Evolutionary conservation across 1,139 yeast species (phyloP), one percentile per base, ranked within the genome.

Genomic region (Suhomyces atakaporum): DNA sequence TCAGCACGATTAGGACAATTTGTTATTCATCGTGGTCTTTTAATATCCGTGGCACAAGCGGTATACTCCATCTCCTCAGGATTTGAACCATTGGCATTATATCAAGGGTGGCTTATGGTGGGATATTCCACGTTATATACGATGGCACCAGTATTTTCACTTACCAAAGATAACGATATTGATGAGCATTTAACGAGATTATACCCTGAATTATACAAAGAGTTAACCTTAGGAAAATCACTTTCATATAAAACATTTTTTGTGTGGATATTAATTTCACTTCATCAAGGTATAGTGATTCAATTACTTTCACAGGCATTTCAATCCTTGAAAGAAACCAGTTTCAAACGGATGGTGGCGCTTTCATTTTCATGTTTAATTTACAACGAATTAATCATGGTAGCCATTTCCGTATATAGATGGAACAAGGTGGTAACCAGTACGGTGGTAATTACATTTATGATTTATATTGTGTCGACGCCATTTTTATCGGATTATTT

Each of bases 111-210:
- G 84, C 71, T 94, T 36, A 90, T 94, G 97, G 98, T 94, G 28
- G 99, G 98, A 1, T 94, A 92, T 62, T 95, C 98, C 1, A 94
- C 98, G 0, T 73, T 88, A 33, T 94, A 92, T 59, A 94, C 99
- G 0, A 94, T 94, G 99, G 92, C 94, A 34, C 99, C 99, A 0
- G 98, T 94, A 2, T 94, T 94, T 54, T 87, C 97, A 0, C 66
- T 94, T 44, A 96, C 95, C 0, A 71, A 88, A 36, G 98, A 94
- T 58, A 80, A 82, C 42, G 99, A 94, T 60, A 89, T 94, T 36
- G 92, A 84, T 51, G 97, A 90, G 57, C 84, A 83, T 37, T 75
- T 92, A 46, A 95, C 97, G 1, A 81, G 84, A 44, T 69, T 90
- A 41, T 94, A 92, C 58, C 99, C 99, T 0, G 99, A 94, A 58